Evolutionary conservation across 78 protist species (phyloP).

Genomic region (Pelomyxa schiedti): DNA sequence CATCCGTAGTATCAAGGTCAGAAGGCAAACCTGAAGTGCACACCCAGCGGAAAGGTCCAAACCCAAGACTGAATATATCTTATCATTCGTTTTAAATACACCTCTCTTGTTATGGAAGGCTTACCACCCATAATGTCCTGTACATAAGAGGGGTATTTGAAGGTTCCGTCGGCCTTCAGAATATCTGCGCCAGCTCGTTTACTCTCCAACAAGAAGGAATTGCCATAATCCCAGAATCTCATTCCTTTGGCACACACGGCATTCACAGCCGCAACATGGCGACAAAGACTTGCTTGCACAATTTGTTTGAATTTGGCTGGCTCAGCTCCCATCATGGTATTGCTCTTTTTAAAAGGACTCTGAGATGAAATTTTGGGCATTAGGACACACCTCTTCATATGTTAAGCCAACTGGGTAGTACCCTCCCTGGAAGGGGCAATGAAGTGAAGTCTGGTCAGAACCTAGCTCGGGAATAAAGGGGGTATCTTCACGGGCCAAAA

Average conservation of each 20-base stretch:
- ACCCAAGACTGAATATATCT: slow-evolving; percentile 75
- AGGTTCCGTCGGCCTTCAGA: slow-evolving; percentile 28
- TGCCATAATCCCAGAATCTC: slow-evolving; percentile 86
- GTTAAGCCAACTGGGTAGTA: slow-evolving; percentile 75
- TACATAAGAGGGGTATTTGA: slow-evolving; percentile 76
- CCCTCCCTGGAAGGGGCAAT: slow-evolving; percentile 84
- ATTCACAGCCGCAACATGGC: slow-evolving; percentile 74
- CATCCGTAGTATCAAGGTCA: slow-evolving; percentile 68
- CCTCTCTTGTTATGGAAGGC: not conserved
- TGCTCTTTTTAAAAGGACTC: slow-evolving; percentile 75
- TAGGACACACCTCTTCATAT: no score
- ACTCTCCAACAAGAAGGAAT: slow-evolving; percentile 62
- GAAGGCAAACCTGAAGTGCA: slow-evolving; percentile 49
- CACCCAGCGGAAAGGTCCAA: slow-evolving; percentile 91
- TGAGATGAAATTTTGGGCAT: no score
- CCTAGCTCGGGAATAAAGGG: slow-evolving; percentile 69
- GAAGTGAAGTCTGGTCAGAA: slow-evolving; percentile 83
- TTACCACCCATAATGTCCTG: slow-evolving; percentile 85
- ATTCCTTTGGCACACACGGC: slow-evolving; percentile 51
- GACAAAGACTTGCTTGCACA: slow-evolving; percentile 60
- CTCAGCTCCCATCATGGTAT: slow-evolving; percentile 61
- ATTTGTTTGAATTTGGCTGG: slow-evolving; percentile 37
- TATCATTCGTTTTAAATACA: no score
- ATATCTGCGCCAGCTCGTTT: slow-evolving; percentile 71
- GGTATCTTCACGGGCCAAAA: slow-evolving; percentile 6